These are phyloP conservation scores for Xylaria sp. DNA, from an alignment of 2,329 filamentous ascomycete species.

Conservation along the genomic window DNA sequence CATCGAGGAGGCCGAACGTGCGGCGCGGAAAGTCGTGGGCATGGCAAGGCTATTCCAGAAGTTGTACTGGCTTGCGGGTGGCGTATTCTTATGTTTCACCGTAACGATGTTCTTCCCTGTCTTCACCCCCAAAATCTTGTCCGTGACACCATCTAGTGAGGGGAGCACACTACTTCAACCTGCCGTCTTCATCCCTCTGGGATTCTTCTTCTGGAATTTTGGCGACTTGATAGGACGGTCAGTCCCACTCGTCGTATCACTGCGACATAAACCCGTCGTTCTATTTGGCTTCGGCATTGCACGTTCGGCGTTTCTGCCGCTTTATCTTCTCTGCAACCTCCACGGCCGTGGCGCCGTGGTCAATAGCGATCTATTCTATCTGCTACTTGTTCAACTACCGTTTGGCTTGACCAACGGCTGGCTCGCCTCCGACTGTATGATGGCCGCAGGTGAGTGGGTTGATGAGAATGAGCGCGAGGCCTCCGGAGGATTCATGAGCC, in stretches of 20 bases:
- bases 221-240: constrained; percentile 86
- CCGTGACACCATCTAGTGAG: constrained; percentile 53
- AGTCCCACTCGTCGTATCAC: constrained; percentile 66
- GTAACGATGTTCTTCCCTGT: constrained; percentile 96
- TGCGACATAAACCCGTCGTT: constrained; percentile 68
- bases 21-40: constrained; percentile 60
- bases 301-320: constrained; percentile 77
- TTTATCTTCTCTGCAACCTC: constrained; percentile 93
- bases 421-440: constrained; percentile 89
- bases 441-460: constrained; percentile 85
- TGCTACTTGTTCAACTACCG: constrained; percentile 81
- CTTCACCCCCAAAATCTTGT: constrained; percentile 78
- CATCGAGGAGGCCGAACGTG: constrained; percentile 64
- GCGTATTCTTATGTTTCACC: constrained; percentile 82
- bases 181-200: constrained; percentile 86
- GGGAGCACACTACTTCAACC: constrained; percentile 73
- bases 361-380: constrained; percentile 86
- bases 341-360: constrained; percentile 78
- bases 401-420: constrained; percentile 91
- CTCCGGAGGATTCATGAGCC: constrained; percentile 91
- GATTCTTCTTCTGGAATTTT: constrained; percentile 92
- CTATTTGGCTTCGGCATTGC: constrained; percentile 75
- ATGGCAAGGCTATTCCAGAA: constrained; percentile 78
- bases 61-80: constrained; percentile 79
- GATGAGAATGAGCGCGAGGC: constrained; percentile 85